These are phyloP conservation scores for Neofusicoccum cordaticola DNA, from an alignment of 2,329 filamentous ascomycete genomes.

Conservation along the genomic window DNA sequence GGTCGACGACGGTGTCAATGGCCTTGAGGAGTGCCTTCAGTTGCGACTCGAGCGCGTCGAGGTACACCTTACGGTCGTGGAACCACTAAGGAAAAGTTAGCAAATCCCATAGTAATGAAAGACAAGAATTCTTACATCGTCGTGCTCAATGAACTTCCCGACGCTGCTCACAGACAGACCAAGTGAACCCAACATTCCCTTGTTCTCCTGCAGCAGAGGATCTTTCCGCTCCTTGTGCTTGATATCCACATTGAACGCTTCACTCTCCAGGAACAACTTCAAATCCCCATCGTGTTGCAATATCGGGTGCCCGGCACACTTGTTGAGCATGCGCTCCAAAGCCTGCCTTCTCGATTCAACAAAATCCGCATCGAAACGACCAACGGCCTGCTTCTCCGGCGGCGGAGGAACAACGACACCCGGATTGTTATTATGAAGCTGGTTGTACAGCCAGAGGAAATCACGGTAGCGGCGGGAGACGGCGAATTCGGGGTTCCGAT, in stretches of 20 bases:
- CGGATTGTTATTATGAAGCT: conserved; percentile 89
- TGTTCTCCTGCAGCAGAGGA: conserved; percentile 80
- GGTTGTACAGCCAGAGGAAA: conserved; percentile 96
- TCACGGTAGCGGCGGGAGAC: conserved; percentile 93
- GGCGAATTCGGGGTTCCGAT: conserved; percentile 86
- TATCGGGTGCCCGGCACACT: conserved; percentile 82
- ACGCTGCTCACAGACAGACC: conserved; percentile 72
- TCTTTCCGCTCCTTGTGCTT: conserved; percentile 97
- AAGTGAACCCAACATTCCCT: conserved; percentile 85
- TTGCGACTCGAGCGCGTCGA: conserved; percentile 90
- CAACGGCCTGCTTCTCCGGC: conserved; percentile 95
- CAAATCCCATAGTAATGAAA: neutral
- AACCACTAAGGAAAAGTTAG: conserved; percentile 68
- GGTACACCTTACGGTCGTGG: conserved; percentile 90
- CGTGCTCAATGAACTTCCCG: conserved; percentile 93
- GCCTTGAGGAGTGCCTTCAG: conserved; percentile 87
- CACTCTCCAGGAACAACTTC: conserved; percentile 95
- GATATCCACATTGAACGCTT: conserved; percentile 91
- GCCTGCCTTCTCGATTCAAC: conserved; percentile 89
- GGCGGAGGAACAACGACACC: conserved; percentile 93
- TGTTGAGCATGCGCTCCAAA: conserved; percentile 96
- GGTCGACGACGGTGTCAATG: conserved; percentile 86
- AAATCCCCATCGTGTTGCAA: conserved; percentile 90
- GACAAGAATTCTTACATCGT: conserved; percentile 65
- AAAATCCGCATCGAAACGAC: conserved; percentile 93